These are phyloP conservation scores for Cadophora luteo-olivacea DNA, from an alignment of 2,329 filamentous ascomycete genomes.

Conservation along the genomic window DNA sequence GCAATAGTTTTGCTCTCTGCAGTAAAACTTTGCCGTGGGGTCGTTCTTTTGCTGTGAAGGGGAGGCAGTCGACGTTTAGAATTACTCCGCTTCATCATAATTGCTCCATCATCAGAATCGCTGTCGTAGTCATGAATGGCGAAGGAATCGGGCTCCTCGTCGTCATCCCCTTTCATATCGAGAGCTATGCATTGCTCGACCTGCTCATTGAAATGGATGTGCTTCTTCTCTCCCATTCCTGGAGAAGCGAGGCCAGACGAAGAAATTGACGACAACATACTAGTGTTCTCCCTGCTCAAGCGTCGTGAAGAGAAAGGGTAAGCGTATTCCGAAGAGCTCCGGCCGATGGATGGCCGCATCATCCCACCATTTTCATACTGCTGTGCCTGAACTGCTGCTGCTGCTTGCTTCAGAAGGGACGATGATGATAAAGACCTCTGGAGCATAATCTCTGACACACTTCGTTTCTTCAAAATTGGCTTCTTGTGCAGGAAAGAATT, in stretches of 20 bases:
- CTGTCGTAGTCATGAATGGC: slow-evolving; percentile 53
- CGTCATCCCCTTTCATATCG: slow-evolving; percentile 79
- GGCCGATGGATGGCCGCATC: slow-evolving; percentile 58
- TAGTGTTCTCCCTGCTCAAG: slow-evolving; percentile 67
- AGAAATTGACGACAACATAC: slow-evolving; percentile 65
- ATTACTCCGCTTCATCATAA: slow-evolving; percentile 77
- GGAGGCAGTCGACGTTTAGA: slow-evolving; percentile 48
- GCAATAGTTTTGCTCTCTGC: slow-evolving; percentile 71
- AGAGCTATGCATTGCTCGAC: slow-evolving; percentile 96
- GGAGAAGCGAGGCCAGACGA: slow-evolving; percentile 72
- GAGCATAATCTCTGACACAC: slow-evolving; percentile 94
- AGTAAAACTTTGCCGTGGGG: slow-evolving; percentile 55
- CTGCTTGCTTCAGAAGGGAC: slow-evolving; percentile 78
- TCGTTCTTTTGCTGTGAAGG: slow-evolving; percentile 46
- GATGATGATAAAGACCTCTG: slow-evolving; percentile 88
- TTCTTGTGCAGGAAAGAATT: slow-evolving; percentile 68
- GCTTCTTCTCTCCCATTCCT: slow-evolving; percentile 75
- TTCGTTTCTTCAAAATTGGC: slow-evolving; percentile 92
- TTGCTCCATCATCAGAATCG: slow-evolving; percentile 66
- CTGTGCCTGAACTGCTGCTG: slow-evolving; percentile 44
- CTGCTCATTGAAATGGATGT: slow-evolving; percentile 96
- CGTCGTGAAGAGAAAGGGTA: slow-evolving; percentile 68
- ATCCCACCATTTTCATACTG: slow-evolving; percentile 57
- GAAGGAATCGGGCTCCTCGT: slow-evolving; percentile 61
- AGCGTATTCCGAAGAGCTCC: slow-evolving; percentile 72